Evolutionary conservation across 306 rosid genomes (phyloP), one percentile per base, ranked within the genome.

Genomic region (Medicago lupulina): DNA sequence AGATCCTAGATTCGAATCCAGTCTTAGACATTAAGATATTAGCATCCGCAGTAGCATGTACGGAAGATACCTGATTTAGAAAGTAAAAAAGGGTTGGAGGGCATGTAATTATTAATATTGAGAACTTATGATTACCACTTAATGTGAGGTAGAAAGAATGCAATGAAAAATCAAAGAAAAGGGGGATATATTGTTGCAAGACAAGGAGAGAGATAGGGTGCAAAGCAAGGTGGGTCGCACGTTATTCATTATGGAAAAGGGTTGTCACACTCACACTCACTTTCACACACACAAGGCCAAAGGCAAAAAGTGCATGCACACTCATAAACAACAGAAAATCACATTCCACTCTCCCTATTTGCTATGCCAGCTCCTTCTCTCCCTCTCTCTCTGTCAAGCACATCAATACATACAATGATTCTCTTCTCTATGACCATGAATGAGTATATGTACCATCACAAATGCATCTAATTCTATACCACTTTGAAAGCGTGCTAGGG

Each of bases 171-270:
- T 7, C 18, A 49, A 41, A 49, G 0, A 2, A 51, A 41, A 7
- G 7, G 13, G 23, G 40, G 17, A 40, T 19, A 13, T 60, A 9
- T 51, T 69, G 53, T 47, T 55, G 75, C 23, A n/a, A 67, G 47
- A 72, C 11, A 36, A 1, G 12, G 18, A 16, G 12, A 11, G 80
- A 34, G 19, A 51, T 53, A 69, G 81, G 69, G 70, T 2, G 55
- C 44, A 66, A 67, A 2, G 58, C 16, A 67, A 67, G 46, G 81
- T 73, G 85, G 85, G 85, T 60, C 46, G 85, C 89, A 81, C 80
- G 86, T 87, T 87, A 85, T 76, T 76, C 81, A 85, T 85, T 51
- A 87, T 85, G 86, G 71, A 81, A 80, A 85, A 8, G 36, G 73
- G 76, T 73, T 73, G 81, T 83, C 83, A 70, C 82, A 31, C 46